Percentiles rank a stretch among this genome's conserved stretches.
Conservation (phyloP, 1,284 basidiomycete species). For the Sporisorium graminicola region DNA sequence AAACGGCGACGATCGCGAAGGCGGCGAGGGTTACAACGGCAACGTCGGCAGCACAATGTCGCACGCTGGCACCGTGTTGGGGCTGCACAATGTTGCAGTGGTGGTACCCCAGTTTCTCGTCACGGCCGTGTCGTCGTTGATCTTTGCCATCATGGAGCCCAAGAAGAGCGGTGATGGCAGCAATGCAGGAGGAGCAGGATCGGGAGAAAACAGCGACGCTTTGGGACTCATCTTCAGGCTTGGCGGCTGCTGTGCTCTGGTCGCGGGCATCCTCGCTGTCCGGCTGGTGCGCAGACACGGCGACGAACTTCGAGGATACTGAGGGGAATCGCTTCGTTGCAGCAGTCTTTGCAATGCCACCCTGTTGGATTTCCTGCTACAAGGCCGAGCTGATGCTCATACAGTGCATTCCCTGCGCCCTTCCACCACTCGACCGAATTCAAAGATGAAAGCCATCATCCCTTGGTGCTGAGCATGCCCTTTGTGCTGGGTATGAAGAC, state of each 20-base stretch:
- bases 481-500: too few species aligned
- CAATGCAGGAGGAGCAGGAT: neutral
- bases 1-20: constrained; percentile 8
- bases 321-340: too few species aligned
- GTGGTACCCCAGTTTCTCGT: constrained; percentile 71
- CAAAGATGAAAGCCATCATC: too few species aligned
- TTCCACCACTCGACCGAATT: too few species aligned
- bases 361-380: too few species aligned
- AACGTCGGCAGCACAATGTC: constrained; percentile 12
- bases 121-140: constrained; percentile 84
- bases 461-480: too few species aligned
- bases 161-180: neutral
- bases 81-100: constrained; percentile 77
- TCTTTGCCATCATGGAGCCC: constrained; percentile 49
- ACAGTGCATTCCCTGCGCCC: too few species aligned
- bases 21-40: neutral
- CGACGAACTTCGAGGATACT: constrained; percentile 28
- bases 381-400: too few species aligned
- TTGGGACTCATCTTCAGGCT: constrained; percentile 14
- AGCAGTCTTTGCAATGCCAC: too few species aligned
- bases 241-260: constrained; percentile 8
- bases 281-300: constrained; percentile 17
- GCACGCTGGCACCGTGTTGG: constrained; percentile 88
- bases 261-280: constrained; percentile 11
- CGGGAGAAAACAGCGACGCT: constrained; percentile 18